phyloP scores from a whole-genome alignment of 805 yeast species.

The Cyberlindnera meyerae region DNA sequence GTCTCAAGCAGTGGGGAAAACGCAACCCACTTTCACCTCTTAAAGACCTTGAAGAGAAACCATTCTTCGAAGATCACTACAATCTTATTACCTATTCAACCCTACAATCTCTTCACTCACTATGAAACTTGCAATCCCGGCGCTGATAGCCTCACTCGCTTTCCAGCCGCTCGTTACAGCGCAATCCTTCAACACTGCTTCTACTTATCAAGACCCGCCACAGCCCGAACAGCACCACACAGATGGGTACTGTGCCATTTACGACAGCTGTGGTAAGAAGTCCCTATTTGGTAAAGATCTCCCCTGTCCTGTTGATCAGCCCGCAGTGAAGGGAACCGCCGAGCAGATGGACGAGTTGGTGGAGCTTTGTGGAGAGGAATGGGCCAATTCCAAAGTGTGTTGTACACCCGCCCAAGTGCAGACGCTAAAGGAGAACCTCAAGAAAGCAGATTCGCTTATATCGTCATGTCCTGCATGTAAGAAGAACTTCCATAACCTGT shows the following conservation, averaged over 20 bases:
- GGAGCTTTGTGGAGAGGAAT: constrained; percentile 69
- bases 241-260: constrained; percentile 29
- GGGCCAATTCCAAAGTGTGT: constrained; percentile 53
- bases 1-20: too few species aligned
- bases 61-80: too few species aligned
- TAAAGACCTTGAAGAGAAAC: too few species aligned
- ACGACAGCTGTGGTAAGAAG: constrained; percentile 66
- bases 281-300: constrained; percentile 71
- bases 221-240: constrained; percentile 3
- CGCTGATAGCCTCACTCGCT: too few species aligned
- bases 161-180: background rate
- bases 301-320: constrained; percentile 68
- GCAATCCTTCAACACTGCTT: background rate
- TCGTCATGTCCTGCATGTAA: constrained; percentile 93
- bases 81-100: too few species aligned
- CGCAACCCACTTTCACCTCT: background rate
- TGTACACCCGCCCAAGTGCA: constrained; percentile 63
- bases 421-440: constrained; percentile 51
- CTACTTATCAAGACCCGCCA: background rate
- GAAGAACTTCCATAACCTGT: constrained; percentile 76
- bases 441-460: constrained; percentile 73
- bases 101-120: too few species aligned
- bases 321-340: constrained; percentile 40
- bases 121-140: too few species aligned
- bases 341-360: constrained; percentile 42